Conservation (phyloP, 2,329 filamentous ascomycete genomes). For the Scortechinia acanthostroma region DNA sequence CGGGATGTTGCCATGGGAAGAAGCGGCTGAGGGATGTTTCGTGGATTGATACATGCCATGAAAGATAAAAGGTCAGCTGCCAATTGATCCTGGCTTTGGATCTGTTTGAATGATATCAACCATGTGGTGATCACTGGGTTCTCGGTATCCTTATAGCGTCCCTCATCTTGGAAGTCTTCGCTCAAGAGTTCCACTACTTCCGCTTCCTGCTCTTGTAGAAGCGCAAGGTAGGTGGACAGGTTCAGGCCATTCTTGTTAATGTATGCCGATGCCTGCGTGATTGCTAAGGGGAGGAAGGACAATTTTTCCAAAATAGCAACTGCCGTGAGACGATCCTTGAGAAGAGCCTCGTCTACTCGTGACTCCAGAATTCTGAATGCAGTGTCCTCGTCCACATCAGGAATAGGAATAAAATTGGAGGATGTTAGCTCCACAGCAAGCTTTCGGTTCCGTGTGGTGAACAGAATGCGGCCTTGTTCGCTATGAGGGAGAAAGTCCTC, state of each 20-base stretch:
- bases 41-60: constrained; percentile 19
- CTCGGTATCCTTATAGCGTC: constrained; percentile 14
- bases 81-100: constrained; percentile 14
- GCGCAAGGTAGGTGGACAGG: constrained; percentile 6
- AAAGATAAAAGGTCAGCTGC: constrained; percentile 22
- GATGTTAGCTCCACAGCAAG: background rate
- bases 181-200: constrained; percentile 17
- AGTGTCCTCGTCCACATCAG: background rate
- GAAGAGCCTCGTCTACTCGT: constrained; percentile 8
- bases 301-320: constrained; percentile 10
- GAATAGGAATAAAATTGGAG: background rate
- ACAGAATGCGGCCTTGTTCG: constrained; percentile 7
- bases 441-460: constrained; percentile 6
- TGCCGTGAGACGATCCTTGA: constrained; percentile 6
- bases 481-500: constrained; percentile 9
- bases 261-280: constrained; percentile 17
- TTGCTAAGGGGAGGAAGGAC: constrained; percentile 17
- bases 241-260: constrained; percentile 13
- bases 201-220: constrained; percentile 12
- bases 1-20: constrained; percentile 11
- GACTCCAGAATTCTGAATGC: constrained; percentile 3
- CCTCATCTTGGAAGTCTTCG: constrained; percentile 18
- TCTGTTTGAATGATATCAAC: constrained; percentile 24
- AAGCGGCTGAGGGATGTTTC: constrained; percentile 19
- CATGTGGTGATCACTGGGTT: constrained; percentile 24